A percentile compares a stretch with the other conserved stretches of the same genome.
phyloP scores from a whole-genome alignment of 352 stramenopile genomes.

The Pythium diclinum region DNA sequence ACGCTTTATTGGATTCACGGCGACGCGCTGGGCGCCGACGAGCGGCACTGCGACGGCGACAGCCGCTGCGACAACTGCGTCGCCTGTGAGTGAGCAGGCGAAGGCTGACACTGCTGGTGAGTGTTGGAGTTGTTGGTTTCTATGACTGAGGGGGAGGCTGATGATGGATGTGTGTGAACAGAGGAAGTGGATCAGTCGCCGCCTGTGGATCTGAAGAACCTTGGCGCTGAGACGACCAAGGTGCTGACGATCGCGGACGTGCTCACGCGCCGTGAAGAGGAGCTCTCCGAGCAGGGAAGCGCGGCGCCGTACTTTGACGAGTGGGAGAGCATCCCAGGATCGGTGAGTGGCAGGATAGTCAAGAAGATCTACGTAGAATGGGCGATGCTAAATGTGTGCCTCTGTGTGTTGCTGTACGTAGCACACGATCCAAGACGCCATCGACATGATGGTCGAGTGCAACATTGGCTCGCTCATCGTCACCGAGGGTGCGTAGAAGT shows the following conservation, averaged over 20 bases:
- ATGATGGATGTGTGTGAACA: not conserved
- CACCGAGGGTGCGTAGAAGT: conserved; percentile 47
- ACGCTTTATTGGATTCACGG: conserved; percentile 17
- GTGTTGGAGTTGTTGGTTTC: not conserved
- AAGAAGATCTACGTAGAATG: not conserved
- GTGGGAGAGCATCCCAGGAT: conserved; percentile 71
- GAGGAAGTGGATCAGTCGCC: conserved; percentile 23
- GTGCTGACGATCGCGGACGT: conserved; percentile 75
- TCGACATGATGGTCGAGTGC: conserved; percentile 73
- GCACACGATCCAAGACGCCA: conserved; percentile 74
- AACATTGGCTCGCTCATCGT: conserved; percentile 82
- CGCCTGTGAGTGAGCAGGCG: not conserved
- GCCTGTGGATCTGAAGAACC: conserved; percentile 42
- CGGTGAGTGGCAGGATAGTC: conserved; percentile 29
- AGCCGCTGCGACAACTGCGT: not conserved
- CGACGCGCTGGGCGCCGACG: conserved; percentile 17
- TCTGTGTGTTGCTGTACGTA: conserved; percentile 25
- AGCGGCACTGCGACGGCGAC: not conserved
- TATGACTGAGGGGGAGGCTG: not conserved
- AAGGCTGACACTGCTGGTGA: not conserved
- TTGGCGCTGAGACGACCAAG: conserved; percentile 62
- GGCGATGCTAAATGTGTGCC: not conserved
- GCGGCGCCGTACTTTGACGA: conserved; percentile 47
- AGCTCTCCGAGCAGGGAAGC: conserved; percentile 38
- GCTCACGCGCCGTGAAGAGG: conserved; percentile 50